Percentiles rank a stretch among this genome's conserved stretches.
Evolutionary conservation across 495 filamentous ascomycete species (phyloP).

Genomic region (Cryomyces minteri): DNA sequence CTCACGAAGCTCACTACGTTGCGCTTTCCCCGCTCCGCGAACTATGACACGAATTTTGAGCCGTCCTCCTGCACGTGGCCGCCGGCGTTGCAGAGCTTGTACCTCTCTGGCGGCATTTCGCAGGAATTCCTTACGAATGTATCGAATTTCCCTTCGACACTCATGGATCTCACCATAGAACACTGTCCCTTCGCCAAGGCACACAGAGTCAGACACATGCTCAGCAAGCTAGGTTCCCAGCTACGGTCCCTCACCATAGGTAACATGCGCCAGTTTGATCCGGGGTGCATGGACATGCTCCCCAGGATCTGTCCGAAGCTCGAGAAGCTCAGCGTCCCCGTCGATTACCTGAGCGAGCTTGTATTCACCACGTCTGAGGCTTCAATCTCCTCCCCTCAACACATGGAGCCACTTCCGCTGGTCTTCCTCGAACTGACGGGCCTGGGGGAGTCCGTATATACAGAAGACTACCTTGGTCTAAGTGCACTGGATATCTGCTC

Average conservation of each 20-base stretch:
- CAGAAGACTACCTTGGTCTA: background rate
- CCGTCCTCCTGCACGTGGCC: slow-evolving; percentile 24
- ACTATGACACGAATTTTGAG: slow-evolving; percentile 10
- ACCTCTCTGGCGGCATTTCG: slow-evolving; percentile 20
- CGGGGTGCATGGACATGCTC: background rate
- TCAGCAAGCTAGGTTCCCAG: background rate
- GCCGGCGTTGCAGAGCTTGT: slow-evolving; percentile 23
- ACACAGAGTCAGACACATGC: background rate
- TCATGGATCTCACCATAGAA: background rate
- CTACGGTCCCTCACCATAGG: background rate
- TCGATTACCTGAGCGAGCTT: background rate
- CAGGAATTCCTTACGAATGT: background rate
- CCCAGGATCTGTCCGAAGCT: background rate
- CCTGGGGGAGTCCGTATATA: background rate
- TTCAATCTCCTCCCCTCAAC: background rate
- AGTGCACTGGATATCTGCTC: background rate
- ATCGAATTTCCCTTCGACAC: background rate
- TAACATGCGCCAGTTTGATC: background rate
- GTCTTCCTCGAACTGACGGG: background rate
- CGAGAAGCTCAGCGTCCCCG: background rate
- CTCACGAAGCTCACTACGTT: slow-evolving; percentile 31
- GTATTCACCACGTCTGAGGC: background rate
- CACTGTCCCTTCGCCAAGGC: background rate
- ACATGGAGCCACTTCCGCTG: background rate
- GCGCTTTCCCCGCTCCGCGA: slow-evolving; percentile 35